These are phyloP conservation scores for Lactarius quietus DNA, from an alignment of 768 basidiomycete species.

Conservation along the genomic window DNA sequence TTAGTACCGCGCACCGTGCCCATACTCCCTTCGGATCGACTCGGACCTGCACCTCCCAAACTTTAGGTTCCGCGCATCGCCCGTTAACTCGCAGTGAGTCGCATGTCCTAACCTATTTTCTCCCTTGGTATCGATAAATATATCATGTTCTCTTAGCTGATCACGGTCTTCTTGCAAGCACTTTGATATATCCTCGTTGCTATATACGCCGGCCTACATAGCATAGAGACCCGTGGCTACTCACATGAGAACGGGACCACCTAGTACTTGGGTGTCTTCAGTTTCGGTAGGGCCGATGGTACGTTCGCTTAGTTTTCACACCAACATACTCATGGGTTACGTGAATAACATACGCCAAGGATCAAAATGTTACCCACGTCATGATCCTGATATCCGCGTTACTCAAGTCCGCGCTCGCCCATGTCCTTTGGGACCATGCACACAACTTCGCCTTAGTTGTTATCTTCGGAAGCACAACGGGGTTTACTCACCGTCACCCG, in stretches of 20 bases:
- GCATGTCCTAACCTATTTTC: not conserved
- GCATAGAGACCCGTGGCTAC: conserved; percentile 20
- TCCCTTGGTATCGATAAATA: no score
- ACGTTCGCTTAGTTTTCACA: not conserved
- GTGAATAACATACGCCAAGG: not conserved
- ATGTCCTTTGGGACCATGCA: conserved; percentile 30
- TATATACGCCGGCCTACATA: conserved; percentile 29
- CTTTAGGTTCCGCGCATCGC: conserved; percentile 26
- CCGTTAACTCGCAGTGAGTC: conserved; percentile 13
- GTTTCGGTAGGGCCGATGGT: conserved; percentile 27
- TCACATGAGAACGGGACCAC: conserved; percentile 28
- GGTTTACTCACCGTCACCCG: not conserved
- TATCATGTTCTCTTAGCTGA: not conserved
- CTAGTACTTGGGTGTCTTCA: conserved; percentile 30
- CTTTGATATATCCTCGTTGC: conserved; percentile 31
- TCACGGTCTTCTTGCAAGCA: conserved; percentile 26
- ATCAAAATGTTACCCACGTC: conserved; percentile 28
- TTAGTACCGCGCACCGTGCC: conserved; percentile 29
- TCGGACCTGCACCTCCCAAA: conserved; percentile 25
- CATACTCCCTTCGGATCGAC: conserved; percentile 18
- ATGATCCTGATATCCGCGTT: conserved; percentile 25
- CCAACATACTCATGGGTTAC: not conserved
- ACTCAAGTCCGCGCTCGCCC: conserved; percentile 24
- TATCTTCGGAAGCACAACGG: conserved; percentile 29
- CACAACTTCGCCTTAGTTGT: conserved; percentile 25